These are phyloP conservation scores for Citrus cavaleriei DNA, from an alignment of 345 rosid species.

Conservation along the genomic window DNA sequence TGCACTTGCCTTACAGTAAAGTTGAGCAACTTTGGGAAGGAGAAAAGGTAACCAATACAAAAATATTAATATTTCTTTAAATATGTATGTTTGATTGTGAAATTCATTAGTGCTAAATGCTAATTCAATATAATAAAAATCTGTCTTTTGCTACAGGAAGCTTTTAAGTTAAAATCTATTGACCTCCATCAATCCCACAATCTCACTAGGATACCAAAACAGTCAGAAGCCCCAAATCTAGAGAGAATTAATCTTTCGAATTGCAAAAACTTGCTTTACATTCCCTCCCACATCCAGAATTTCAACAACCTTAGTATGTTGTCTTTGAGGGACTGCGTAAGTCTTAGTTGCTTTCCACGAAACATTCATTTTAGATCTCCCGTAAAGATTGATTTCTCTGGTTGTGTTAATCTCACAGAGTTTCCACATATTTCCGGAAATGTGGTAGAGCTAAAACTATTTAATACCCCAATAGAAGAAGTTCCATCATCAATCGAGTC, in stretches of 20 bases:
- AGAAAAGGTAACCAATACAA: background rate
- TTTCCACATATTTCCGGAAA: background rate
- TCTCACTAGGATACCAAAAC: background rate
- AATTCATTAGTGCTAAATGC: background rate
- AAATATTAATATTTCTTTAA: background rate
- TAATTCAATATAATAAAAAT: background rate
- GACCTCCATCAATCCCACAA: background rate
- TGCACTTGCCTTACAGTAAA: background rate
- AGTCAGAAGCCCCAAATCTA: background rate
- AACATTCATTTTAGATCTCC: background rate
- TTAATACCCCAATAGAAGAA: background rate
- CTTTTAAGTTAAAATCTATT: background rate
- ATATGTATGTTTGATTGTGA: background rate
- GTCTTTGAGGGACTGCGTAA: background rate
- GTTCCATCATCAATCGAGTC: slow-evolving; percentile 1
- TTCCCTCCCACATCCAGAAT: background rate
- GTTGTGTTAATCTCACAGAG: background rate
- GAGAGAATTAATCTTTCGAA: background rate
- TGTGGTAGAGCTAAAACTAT: background rate
- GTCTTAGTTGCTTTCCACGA: background rate
- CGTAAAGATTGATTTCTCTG: background rate
- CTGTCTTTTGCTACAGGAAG: background rate
- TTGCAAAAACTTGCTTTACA: background rate
- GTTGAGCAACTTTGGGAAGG: slow-evolving; percentile 1
- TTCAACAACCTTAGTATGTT: background rate